Evolutionary conservation across 1,139 yeast genomes (phyloP).

Genomic region (Kluyveromyces marxianus): DNA sequence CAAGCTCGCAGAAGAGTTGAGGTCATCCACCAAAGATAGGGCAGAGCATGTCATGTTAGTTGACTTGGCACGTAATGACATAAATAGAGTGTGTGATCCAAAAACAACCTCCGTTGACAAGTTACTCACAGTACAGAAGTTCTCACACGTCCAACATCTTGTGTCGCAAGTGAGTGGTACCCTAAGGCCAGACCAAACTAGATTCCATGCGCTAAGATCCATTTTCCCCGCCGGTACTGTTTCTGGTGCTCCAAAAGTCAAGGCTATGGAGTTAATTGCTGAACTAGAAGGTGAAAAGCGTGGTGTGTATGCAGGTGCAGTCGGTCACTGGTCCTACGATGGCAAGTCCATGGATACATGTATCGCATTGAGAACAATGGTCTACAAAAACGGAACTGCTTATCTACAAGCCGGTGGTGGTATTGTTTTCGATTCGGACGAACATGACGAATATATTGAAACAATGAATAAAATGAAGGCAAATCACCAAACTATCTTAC

Average conservation of each 20-base stretch:
- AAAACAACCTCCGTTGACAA: constrained; percentile 77
- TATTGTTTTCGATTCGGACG: constrained; percentile 90
- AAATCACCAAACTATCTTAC: constrained; percentile 78
- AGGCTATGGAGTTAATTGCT: constrained; percentile 90
- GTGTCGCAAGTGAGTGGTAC: constrained; percentile 94
- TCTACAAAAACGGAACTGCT: constrained; percentile 81
- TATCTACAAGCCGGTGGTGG: constrained; percentile 99
- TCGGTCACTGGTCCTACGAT: constrained; percentile 97
- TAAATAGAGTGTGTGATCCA: constrained; percentile 91
- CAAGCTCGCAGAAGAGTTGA: constrained; percentile 61
- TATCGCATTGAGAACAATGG: constrained; percentile 95
- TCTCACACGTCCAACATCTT: constrained; percentile 95
- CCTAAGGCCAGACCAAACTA: constrained; percentile 68
- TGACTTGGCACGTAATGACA: constrained; percentile 91
- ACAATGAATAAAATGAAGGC: constrained; percentile 97
- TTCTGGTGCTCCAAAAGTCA: constrained; percentile 95
- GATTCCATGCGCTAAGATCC: constrained; percentile 95
- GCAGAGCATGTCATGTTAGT: constrained; percentile 99
- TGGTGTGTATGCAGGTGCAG: constrained; percentile 98
- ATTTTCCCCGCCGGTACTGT: constrained; percentile 99
- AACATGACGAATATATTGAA: constrained; percentile 89
- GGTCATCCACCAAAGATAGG: constrained; percentile 80
- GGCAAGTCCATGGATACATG: constrained; percentile 93
- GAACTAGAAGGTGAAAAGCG: constrained; percentile 87
- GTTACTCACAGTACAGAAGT: constrained; percentile 80